phyloP scores from a whole-genome alignment of 805 yeast genomes.

The Komagataella populi region DNA sequence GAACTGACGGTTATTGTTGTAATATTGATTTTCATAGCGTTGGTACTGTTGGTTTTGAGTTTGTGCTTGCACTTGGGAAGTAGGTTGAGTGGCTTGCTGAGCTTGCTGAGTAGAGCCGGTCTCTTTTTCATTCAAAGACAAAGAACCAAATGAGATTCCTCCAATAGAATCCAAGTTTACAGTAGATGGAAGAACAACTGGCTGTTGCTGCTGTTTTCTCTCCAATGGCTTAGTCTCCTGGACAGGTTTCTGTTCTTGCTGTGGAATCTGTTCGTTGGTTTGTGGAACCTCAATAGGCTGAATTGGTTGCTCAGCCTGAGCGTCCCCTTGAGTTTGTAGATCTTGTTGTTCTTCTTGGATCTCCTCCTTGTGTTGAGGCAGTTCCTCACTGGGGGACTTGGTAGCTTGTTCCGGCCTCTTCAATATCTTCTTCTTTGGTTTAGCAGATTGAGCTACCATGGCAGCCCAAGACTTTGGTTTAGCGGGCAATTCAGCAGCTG shows the following conservation, averaged over 20 bases:
- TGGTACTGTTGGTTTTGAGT: constrained; percentile 7
- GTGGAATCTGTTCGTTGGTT: background rate
- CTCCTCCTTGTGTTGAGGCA: background rate
- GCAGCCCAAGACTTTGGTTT: constrained; percentile 2
- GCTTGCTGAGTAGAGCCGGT: constrained; percentile 12
- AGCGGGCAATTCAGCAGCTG: constrained; percentile 1
- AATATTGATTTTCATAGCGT: constrained; percentile 4
- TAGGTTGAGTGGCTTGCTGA: constrained; percentile 8
- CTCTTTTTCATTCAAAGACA: constrained; percentile 32
- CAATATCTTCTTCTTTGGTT: constrained; percentile 1
- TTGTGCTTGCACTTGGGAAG: constrained; percentile 2
- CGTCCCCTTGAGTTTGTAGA: background rate
- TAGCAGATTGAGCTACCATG: background rate
- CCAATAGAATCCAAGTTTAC: constrained; percentile 28
- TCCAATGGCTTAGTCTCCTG: background rate
- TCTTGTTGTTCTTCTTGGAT: background rate
- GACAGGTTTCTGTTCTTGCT: constrained; percentile 1
- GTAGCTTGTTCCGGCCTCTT: background rate
- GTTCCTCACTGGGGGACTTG: background rate
- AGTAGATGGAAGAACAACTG: constrained; percentile 34
- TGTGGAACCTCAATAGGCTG: background rate
- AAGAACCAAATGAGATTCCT: constrained; percentile 43
- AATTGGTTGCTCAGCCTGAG: background rate
- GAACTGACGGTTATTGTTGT: constrained; percentile 6
- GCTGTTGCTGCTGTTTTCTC: constrained; percentile 9